Evolutionary conservation across 345 rosid genomes (phyloP), one percentile per base, ranked within the genome.

Genomic region (Acer negundo): DNA sequence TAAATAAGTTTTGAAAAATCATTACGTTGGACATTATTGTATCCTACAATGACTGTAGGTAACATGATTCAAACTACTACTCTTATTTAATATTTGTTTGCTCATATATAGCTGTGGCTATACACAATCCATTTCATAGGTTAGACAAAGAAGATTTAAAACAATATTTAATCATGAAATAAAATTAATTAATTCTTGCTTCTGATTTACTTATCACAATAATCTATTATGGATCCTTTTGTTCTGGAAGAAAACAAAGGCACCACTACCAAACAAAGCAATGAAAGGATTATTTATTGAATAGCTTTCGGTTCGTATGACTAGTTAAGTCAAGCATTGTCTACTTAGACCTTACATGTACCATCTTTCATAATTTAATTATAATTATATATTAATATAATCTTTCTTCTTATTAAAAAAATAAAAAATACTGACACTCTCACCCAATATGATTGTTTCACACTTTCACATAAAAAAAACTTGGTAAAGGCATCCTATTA

Each of bases 271-370:
- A 12, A 22, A 65, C 23, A 69, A 28, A 28, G 35, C 35, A 28
- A 28, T 28, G 35, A 31, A 31, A 31, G 2, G 65, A 69, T 62
- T 63, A 69, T n/a, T 73, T 56, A 67, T 15, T 74, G 44, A 68
- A 70, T 63, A 72, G 10, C 86, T 79, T 84, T 81, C 82, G 82
- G 79, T 78, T 28, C 66, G 44, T 24, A 26, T 13, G 6, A 31
- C 35, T 31, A 31, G 6, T 31, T 31, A 31, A 31, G 35, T 26
- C 10, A 10, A 64, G 70, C 10, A 35, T 61, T 40, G 53, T 11
- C 62, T 5, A 28, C 65, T 62, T 44, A 31, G 23, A 3, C 35
- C 35, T 31, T 31, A 31, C 35, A 31, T 31, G 35, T 4, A 31
- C 4, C 35, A 31, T 31, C 35, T 31, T 31, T 31, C 35, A 31